Base-by-base conservation (phyloP, 1,284 basidiomycete genomes). In the Porodaedalea pini region DNA sequence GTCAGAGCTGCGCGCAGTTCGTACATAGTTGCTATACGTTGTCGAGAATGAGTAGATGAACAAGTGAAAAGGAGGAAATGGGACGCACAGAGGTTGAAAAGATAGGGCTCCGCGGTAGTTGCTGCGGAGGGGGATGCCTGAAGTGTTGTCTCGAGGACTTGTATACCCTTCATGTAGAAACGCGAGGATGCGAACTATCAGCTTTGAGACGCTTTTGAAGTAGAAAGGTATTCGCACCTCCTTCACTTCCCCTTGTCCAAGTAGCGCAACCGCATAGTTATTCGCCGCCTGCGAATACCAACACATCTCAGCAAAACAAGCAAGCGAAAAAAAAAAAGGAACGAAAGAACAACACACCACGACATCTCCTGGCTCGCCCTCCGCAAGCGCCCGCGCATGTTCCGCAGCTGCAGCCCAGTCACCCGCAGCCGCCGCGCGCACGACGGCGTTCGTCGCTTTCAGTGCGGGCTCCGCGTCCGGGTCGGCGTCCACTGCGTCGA, bases 81-180 rank as follows among this genome's bases (percentile, higher is more conserved):
- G 45, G 1, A 71, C 87, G 62, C 67, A 90, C 90, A 87, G 15
- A 92, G 74, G 62, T 92, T 92, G 71, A 91, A 92, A 44, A 92
- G 66, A 69, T 88, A 88, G 3, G 89, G 88, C 65, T 92, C 89
- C 2, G 87, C 84, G 19, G 84, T 78, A 8, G 86, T 83, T 13
- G 86, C 79, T 44, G 79, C 80, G 0, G 85, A 78, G 0, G 90
- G 89, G 1, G 86, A 85, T 3, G 76, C 67, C 51, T 73, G 74
- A 25, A 92, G 67, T 2, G 82, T 82, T 2, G 62, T 68, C 68
- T 92, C 89, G 31, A 92, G 72, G 1, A 83, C 74, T 43, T 80
- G 76, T 50, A 90, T 90, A 1, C 80, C 85, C 85, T 56, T 32
- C 3, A 45, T 45, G 29, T 1, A 2, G 2, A 47, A 25, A 15